Base-by-base conservation (phyloP, 148 eudicot species). In the Chenopodium suecicum region DNA sequence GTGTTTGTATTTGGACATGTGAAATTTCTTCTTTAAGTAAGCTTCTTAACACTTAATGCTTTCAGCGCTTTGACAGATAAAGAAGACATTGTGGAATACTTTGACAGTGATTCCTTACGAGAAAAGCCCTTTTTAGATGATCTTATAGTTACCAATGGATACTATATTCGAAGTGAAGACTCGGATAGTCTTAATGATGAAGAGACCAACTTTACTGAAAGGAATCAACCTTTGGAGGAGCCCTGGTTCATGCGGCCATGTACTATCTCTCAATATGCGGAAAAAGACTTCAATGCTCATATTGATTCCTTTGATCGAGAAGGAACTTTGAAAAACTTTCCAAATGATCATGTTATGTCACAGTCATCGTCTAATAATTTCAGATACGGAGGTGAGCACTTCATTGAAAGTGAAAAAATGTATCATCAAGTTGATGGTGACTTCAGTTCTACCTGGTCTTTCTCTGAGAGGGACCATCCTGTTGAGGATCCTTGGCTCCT, bases 401-500 rank as follows among this genome's bases (percentile, higher is more conserved):
- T 66, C 46, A 78, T 54, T 50, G 82, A 70, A 47, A 70, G 56
- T 86, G 86, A 86, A 74, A 78, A 79, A 32, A 27, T 60, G 34
- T 66, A 73, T 54, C 58, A 68, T 78, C 79, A 67, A 69, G 65
- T 50, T 50, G 52, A 68, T 54, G 56, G 56, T 67, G 86, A 52
- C n/a, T 79, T 47, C 52, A 73, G 44, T 82, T 74, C 77, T n/a
- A 69, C 23, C 46, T 75, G 78, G 83, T 77, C 88, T 76, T 82
- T 78, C 76, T 83, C 86, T 27, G 89, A 80, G 48, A 80, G 82
- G 69, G 48, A 84, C 69, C 86, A 89, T 79, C 95, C 91, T 74
- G 90, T 94, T 58, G 99, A 95, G 88, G 99, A 95, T 86, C 97
- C 99, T 11, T 95, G 99, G 99, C 68, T 94, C 62, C 76, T 87